Conservation (phyloP, 192 early-diverging fungal species). For the Coemansia sp. region DNA sequence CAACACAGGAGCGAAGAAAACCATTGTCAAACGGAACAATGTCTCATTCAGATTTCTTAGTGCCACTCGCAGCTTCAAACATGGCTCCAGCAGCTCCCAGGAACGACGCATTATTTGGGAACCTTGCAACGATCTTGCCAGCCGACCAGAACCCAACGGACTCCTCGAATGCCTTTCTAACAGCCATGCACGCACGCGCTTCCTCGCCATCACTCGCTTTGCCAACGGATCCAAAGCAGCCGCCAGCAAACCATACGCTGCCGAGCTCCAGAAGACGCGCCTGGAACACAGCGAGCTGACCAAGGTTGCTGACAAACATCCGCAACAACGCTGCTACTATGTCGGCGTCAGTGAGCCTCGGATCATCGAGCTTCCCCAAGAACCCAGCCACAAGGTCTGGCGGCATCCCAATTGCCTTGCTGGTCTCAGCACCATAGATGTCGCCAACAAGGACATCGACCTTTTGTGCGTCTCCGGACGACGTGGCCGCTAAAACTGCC, state of each 20-base stretch:
- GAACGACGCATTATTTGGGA: constrained; percentile 23
- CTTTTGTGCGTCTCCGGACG: constrained; percentile 21
- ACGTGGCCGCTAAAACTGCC: constrained; percentile 13
- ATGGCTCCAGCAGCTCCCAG: constrained; percentile 43
- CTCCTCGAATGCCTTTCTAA: constrained; percentile 18
- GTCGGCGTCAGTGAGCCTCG: constrained; percentile 26
- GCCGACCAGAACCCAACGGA: constrained; percentile 48
- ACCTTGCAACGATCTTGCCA: constrained; percentile 17
- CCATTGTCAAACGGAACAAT: too few relatives aligned
- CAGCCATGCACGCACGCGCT: constrained; percentile 7
- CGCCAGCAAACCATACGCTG: constrained; percentile 46
- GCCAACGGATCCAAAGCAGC: constrained; percentile 14
- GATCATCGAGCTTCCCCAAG: constrained; percentile 34
- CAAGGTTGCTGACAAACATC: constrained; percentile 45
- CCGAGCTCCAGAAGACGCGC: constrained; percentile 22
- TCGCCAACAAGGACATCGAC: constrained; percentile 47
- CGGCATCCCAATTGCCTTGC: constrained; percentile 46
- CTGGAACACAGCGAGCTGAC: constrained; percentile 50
- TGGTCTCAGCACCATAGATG: constrained; percentile 44
- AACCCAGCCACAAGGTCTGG: constrained; percentile 52
- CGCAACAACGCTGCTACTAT: constrained; percentile 39
- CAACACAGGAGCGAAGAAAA: too few relatives aligned
- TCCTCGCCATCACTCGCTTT: not conserved
- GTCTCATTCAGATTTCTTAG: not conserved
- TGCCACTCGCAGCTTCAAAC: not conserved